phyloP scores from a whole-genome alignment of 2,329 filamentous ascomycete genomes.

The Penicillium sp. region DNA sequence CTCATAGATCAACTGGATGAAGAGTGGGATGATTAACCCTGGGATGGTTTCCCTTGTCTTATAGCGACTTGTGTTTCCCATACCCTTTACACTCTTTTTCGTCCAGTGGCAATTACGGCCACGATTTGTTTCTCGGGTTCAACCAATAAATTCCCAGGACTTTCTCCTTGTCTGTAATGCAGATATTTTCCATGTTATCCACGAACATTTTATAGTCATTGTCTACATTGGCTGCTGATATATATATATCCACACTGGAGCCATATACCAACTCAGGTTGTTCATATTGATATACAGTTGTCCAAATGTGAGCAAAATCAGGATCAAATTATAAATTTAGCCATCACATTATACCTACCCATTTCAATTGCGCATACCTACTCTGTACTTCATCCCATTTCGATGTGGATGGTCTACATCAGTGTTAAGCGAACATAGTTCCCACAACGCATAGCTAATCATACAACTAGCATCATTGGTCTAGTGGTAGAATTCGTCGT shows the following conservation, averaged over 20 bases:
- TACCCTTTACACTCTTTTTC: neutral
- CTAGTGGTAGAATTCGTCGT: constrained; percentile 42
- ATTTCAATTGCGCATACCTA: neutral
- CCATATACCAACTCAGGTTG: neutral
- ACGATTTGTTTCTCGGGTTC: neutral
- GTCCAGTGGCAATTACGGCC: neutral
- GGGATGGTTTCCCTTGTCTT: neutral
- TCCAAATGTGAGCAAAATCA: neutral
- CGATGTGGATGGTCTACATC: neutral
- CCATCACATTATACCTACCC: neutral
- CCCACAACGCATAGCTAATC: accelerated
- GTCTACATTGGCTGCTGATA: no score
- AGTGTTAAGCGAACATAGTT: neutral
- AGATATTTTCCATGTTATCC: neutral
- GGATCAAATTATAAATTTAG: no score
- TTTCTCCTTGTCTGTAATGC: neutral
- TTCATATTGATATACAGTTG: neutral
- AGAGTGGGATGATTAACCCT: constrained; percentile 76
- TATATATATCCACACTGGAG: neutral
- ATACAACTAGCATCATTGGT: constrained; percentile 37
- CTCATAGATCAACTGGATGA: constrained; percentile 95
- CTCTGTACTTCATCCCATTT: neutral
- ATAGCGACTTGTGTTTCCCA: neutral
- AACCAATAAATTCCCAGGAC: neutral
- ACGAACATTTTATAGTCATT: neutral